These are phyloP conservation scores for Paramecium sonneborni DNA, from an alignment of 73 alveolate species.

Conservation along the genomic window DNA sequence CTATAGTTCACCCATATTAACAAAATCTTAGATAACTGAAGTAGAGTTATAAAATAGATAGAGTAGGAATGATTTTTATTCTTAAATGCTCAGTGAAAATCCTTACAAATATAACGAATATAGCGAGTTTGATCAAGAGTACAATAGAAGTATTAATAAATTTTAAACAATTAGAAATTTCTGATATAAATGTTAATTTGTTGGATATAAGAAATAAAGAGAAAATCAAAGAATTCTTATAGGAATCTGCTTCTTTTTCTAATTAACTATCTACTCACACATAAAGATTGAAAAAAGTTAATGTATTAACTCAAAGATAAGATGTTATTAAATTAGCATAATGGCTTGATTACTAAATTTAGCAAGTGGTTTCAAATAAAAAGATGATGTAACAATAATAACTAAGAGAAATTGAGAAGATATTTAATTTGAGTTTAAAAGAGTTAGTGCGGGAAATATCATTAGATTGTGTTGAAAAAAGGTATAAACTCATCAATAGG, in stretches of 20 bases:
- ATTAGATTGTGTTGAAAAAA: constrained; percentile 51
- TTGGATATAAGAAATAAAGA: constrained; percentile 1
- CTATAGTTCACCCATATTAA: background rate
- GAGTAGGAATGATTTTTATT: constrained; percentile 44
- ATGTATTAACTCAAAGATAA: background rate
- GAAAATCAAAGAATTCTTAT: background rate
- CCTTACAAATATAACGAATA: constrained; percentile 7
- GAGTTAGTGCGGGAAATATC: constrained; percentile 40
- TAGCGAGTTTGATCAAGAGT: background rate
- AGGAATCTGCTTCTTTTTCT: constrained; percentile 1
- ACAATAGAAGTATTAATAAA: background rate
- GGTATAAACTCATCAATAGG: background rate
- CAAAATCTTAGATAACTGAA: background rate
- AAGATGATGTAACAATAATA: background rate
- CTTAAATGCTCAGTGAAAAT: constrained; percentile 50
- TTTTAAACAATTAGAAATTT: background rate
- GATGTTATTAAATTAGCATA: constrained; percentile 44
- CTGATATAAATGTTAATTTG: background rate
- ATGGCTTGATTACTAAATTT: constrained; percentile 19
- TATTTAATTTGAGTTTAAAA: constrained; percentile 33
- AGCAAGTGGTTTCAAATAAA: background rate
- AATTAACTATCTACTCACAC: constrained; percentile 21
- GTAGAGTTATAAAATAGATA: background rate
- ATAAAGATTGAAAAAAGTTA: background rate
- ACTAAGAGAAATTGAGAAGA: constrained; percentile 4